Percentiles rank a stretch among this genome's conserved stretches.
phyloP scores from a whole-genome alignment of 2,329 filamentous ascomycete genomes.

The Sarocladium oryzae region DNA sequence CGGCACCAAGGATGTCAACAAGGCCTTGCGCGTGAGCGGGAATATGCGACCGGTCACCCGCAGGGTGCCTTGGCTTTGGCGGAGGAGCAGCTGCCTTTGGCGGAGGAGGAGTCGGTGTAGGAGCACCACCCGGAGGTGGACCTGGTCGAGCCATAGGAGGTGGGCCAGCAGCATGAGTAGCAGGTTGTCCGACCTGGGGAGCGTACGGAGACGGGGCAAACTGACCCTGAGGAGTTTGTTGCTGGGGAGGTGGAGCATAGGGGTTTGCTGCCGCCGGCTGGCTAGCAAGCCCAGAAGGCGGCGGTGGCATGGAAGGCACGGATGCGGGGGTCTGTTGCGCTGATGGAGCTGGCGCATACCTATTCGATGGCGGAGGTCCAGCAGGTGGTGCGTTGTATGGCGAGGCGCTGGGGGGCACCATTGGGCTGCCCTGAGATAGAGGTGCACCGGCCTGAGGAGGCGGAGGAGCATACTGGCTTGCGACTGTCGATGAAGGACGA shows the following conservation, averaged over 20 bases:
- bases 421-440: constrained; percentile 46
- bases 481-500: constrained; percentile 60
- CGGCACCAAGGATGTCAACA: constrained; percentile 71
- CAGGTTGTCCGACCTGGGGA: constrained; percentile 19
- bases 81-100: constrained; percentile 41
- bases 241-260: constrained; percentile 41
- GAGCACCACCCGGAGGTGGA: constrained; percentile 21
- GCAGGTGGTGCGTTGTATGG: constrained; percentile 80
- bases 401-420: constrained; percentile 68
- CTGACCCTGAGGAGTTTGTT: constrained; percentile 40
- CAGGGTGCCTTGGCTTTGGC: constrained; percentile 61
- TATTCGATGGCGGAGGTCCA: constrained; percentile 60
- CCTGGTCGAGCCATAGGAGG: constrained; percentile 26
- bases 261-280: constrained; percentile 40
- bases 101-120: constrained; percentile 37
- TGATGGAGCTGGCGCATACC: constrained; percentile 66
- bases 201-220: constrained; percentile 55
- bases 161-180: constrained; percentile 25
- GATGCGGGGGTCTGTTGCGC: constrained; percentile 42
- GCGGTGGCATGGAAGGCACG: constrained; percentile 26
- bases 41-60: constrained; percentile 87
- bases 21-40: constrained; percentile 68
- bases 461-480: constrained; percentile 44
- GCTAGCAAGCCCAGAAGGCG: constrained; percentile 32
- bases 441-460: constrained; percentile 60